Evolutionary conservation across 2,329 filamentous ascomycete genomes (phyloP), one percentile per base, ranked within the genome.

Genomic region (Pseudocercospora crystallina): DNA sequence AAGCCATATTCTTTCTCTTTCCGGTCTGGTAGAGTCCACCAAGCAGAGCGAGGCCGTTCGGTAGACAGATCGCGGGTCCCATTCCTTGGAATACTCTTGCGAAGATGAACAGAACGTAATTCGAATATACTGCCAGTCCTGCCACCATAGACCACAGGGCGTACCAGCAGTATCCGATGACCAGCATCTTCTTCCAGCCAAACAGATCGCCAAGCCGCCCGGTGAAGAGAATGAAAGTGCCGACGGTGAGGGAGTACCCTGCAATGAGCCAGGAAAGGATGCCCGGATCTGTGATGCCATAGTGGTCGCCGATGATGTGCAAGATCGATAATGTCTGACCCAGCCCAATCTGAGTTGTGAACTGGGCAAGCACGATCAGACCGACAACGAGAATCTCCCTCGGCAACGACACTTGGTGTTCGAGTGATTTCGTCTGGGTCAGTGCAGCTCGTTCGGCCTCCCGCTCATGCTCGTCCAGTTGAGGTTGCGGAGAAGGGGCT

Each of bases 131-230:
- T 13, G 65, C 63, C 43, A 74, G 65, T 9, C 72, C 71, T 20
- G 68, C 68, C 41, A 73, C 61, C 13, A 68, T 58, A 31, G 69
- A 72, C 71, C 71, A 75, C 8, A 73, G 51, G 7, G 63, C 69
- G 11, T 71, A 66, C 62, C 69, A 74, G 15, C 62, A 56, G 48
- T 69, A 74, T 2, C 73, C 73, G 38, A 73, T 63, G 20, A 68
- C 62, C 17, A 73, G 67, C 53, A 75, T 64, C 7, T 65, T 64
- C 55, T 73, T 73, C 65, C 75, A 69, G 5, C 73, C 73, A 26
- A 74, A 65, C 8, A 72, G 66, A 47, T 75, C 73, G n/a, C 73
- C 73, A 8, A 74, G 55, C n/a, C 72, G 66, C 9, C 73, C 73
- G 9, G 70, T 69, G 31, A 74, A 69, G 33, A 75, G 65, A 50